Base-by-base conservation (phyloP, 306 rosid species). In the Inga laurina region DNA sequence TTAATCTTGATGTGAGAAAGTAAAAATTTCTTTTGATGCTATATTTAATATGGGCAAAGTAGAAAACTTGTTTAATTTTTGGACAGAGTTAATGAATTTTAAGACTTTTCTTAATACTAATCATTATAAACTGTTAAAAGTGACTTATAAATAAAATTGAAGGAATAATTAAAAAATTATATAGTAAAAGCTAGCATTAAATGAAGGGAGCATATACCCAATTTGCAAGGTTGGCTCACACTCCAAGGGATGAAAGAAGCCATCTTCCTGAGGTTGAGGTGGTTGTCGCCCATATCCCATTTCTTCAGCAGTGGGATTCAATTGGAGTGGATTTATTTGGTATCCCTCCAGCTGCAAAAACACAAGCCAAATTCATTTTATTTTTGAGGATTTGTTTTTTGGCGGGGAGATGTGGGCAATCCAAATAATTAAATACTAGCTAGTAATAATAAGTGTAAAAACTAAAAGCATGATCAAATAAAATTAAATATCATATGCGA, bases 191-290 rank as follows among this genome's bases (percentile, higher is more conserved):
- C 54, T 49, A 3, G 16, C 39, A 4, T 65, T 65, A 12, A 59
- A 65, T 15, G 71, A 32, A 65, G 71, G 71, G 4, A 65, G n/a
- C 85, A 57, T 92, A 65, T 94, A 97, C 99, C 97, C 99, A 83
- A 94, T 94, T 82, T 94, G 97, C 81, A 97, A 84, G 10, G 98
- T 92, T 79, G 97, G 97, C 71, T 97, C 98, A 79, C 97, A 92
- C 8, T 95, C 96, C 77, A 97, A 67, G 75, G 87, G 94, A 71
- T 97, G 97, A 77, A 86, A 92, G 87, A 97, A 90, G 81, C 76
- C 90, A 85, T 93, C 98, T 13, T 80, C 90, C 10, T 90, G 92
- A 61, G 90, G 37, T 75, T 91, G 91, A 87, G n/a, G 81, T 56
- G 89, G 90, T 45, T 92, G 98, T 39, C 94, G 80, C 21, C 88